These are phyloP conservation scores for Termitomyces titanicus DNA, from an alignment of 768 basidiomycete species.

Conservation along the genomic window DNA sequence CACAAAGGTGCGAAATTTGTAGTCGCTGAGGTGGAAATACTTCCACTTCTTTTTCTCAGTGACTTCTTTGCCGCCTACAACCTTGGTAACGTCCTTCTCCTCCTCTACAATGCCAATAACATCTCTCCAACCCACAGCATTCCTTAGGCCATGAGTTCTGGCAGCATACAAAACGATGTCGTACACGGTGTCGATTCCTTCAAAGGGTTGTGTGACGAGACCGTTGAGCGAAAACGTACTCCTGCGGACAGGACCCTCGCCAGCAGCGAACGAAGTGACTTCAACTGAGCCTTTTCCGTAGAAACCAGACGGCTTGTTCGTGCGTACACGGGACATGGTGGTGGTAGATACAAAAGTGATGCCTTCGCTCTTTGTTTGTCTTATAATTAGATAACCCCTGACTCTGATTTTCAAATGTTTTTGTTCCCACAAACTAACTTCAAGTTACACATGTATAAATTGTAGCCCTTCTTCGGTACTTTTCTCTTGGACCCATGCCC, in stretches of 20 bases:
- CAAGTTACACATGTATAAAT: too few relatives aligned
- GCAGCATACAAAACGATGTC: constrained; percentile 77
- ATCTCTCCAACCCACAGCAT: constrained; percentile 81
- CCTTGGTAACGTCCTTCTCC: constrained; percentile 85
- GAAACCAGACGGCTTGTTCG: constrained; percentile 40
- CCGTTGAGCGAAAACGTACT: constrained; percentile 49
- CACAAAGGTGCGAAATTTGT: constrained; percentile 74
- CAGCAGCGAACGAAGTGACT: constrained; percentile 37
- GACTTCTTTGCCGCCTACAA: constrained; percentile 76
- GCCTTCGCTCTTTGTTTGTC: constrained; percentile 5
- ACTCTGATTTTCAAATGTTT: not conserved
- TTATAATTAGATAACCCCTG: not conserved
- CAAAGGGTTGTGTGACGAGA: constrained; percentile 61
- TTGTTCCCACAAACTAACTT: too few relatives aligned
- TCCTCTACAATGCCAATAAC: constrained; percentile 71
- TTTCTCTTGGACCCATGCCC: too few relatives aligned
- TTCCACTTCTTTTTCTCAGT: constrained; percentile 94
- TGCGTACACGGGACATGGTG: constrained; percentile 29
- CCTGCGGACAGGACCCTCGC: constrained; percentile 58
- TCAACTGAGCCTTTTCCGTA: constrained; percentile 66
- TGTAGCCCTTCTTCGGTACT: too few relatives aligned
- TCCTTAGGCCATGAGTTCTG: constrained; percentile 67
- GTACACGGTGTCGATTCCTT: constrained; percentile 76
- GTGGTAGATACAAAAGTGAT: constrained; percentile 3
- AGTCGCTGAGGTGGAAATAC: constrained; percentile 89